Base-by-base conservation (phyloP, 805 yeast species). In the Cyberlindnera xylosilytica region DNA sequence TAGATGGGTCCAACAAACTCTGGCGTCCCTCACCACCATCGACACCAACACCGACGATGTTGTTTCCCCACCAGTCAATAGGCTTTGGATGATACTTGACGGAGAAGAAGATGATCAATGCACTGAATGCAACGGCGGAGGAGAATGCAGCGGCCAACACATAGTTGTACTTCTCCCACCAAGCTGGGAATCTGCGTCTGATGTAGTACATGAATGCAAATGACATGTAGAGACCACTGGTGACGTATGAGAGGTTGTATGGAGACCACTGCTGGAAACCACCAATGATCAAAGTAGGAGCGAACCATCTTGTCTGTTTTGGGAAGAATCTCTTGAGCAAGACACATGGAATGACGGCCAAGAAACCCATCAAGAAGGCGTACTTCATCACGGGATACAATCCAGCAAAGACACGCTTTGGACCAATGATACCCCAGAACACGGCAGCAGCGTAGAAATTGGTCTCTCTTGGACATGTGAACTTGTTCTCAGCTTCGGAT, bases 41-140 rank as follows among this genome's bases (percentile, higher is more conserved):
- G 12, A 53, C 39, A 36, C 49, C 49, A 15, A 20, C 39, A 20
- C 31, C 34, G 60, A 19, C 12, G 32, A 42, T 19, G 38, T 45
- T 58, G 37, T 78, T 79, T 2, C 87, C 87, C 87, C 87, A 81
- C 88, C 87, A 81, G 20, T 59, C 45, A 11, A 79, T 39, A 4
- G 54, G 51, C 13, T 61, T 64, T 4, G 66, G 65, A 38, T 74
- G 67, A 50, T 68, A 76, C 40, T 65, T 62, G 7, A 70, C 67
- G 3, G 74, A 61, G 55, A 77, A 76, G 62, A 81, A 81, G 22
- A 79, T 72, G 42, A 56, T 49, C n/a, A 61, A 48, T 7, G 80
- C 58, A 44, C 79, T 66, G 49, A 79, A 69, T 1, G 84, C 84
- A 15, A 78, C 74, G 17, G 84, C 87, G 1, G 83, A 76, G 9